phyloP scores from a whole-genome alignment of 495 filamentous ascomycete genomes.

The Podospora didyma region DNA sequence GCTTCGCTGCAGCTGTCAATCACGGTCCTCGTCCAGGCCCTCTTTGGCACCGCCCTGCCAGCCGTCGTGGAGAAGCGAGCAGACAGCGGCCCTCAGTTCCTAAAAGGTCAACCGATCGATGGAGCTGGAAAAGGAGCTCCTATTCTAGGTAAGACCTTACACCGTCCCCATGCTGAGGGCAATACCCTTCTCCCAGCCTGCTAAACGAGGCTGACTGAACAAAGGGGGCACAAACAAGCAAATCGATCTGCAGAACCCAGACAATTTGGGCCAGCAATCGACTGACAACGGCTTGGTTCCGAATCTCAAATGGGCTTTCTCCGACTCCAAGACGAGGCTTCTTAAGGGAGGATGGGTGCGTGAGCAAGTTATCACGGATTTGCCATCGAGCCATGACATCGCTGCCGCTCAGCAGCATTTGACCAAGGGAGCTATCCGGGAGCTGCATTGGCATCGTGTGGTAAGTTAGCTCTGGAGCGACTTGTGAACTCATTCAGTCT shows the following conservation, averaged over 20 bases:
- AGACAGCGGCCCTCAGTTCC: slow-evolving; percentile 28
- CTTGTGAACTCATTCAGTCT: too few species aligned
- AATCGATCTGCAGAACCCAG: slow-evolving; percentile 55
- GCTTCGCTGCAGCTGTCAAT: slow-evolving; percentile 1
- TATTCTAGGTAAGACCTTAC: slow-evolving; percentile 43
- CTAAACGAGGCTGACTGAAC: neutral
- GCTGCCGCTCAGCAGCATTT: slow-evolving; percentile 61
- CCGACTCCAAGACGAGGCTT: slow-evolving; percentile 56
- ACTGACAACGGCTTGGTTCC: slow-evolving; percentile 56
- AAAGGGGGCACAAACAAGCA: slow-evolving; percentile 48
- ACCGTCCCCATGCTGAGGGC: neutral
- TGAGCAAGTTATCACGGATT: slow-evolving; percentile 57
- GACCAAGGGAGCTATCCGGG: slow-evolving; percentile 57
- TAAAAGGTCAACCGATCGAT: slow-evolving; percentile 51
- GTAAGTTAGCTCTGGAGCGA: slow-evolving; percentile 34
- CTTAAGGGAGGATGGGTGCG: slow-evolving; percentile 61
- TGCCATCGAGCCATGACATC: slow-evolving; percentile 59
- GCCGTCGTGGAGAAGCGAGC: neutral
- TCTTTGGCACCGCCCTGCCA: slow-evolving; percentile 5
- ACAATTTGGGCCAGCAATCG: slow-evolving; percentile 52
- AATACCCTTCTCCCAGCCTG: too few species aligned
- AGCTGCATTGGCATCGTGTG: slow-evolving; percentile 64
- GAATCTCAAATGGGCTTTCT: slow-evolving; percentile 64
- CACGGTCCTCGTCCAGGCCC: neutral
- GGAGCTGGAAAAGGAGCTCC: slow-evolving; percentile 53